A percentile compares a stretch with the other conserved stretches of the same genome.
Conservation (phyloP, 345 rosid genomes). For the Populus ilicifolia region DNA sequence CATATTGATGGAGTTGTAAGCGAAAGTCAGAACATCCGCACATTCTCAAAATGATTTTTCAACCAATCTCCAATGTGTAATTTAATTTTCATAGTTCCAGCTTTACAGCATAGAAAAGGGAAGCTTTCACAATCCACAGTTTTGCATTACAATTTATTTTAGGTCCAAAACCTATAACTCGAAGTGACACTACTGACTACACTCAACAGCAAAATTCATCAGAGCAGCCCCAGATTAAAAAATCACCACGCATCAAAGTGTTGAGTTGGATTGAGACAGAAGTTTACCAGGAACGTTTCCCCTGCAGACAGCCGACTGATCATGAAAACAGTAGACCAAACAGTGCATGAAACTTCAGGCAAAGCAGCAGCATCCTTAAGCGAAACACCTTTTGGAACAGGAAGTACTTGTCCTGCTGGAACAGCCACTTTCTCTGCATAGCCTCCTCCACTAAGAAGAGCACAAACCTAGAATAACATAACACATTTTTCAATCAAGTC, state of each 20-base stretch:
- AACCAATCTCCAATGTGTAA: background rate
- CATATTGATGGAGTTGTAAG: background rate
- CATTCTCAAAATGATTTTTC: background rate
- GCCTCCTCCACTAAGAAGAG: slow-evolving; percentile 86
- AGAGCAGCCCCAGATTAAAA: background rate
- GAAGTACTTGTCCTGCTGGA: slow-evolving; percentile 66
- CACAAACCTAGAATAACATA: slow-evolving; percentile 54
- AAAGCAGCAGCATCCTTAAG: slow-evolving; percentile 61
- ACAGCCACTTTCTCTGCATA: slow-evolving; percentile 82
- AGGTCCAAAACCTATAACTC: background rate
- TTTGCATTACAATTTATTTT: background rate
- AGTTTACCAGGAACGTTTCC: slow-evolving; percentile 64
- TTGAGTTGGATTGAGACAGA: background rate
- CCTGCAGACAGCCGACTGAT: slow-evolving; percentile 56
- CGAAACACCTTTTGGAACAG: slow-evolving; percentile 55
- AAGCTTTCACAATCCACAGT: background rate
- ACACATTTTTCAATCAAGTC: background rate
- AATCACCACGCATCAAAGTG: background rate
- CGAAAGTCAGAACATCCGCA: background rate
- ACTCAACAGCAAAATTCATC: background rate
- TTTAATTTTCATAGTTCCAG: too few relatives aligned
- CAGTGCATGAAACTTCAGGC: slow-evolving; percentile 89
- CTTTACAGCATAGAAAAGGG: background rate
- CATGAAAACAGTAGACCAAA: slow-evolving; percentile 90
- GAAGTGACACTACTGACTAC: background rate